Conservation (phyloP, 1,284 basidiomycete species). For the Golubevia pallescens region DNA sequence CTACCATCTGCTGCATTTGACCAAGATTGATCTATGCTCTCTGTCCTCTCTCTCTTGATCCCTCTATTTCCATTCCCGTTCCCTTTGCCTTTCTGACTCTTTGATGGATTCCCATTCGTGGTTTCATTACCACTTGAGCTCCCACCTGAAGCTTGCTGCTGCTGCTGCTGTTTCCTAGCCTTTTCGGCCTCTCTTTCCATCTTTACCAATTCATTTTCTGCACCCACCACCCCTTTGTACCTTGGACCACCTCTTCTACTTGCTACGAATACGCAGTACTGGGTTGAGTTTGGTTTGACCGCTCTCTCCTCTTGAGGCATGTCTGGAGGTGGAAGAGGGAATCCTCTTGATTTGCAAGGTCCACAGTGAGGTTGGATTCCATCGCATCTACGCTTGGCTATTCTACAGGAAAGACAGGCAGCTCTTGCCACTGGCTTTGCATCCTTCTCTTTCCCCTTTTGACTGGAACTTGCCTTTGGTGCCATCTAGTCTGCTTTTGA, state of each 20-base stretch:
- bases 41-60: too few species aligned
- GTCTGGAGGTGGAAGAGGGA: conserved; percentile 20
- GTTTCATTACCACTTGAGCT: too few species aligned
- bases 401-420: conserved; percentile 44
- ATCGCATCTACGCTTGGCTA: conserved; percentile 49
- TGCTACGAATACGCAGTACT: conserved; percentile 35
- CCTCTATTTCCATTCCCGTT: too few species aligned
- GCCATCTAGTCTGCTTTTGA: conserved; percentile 10
- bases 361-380: conserved; percentile 43
- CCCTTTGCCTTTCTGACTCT: too few species aligned
- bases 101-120: too few species aligned
- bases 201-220: conserved; percentile 33
- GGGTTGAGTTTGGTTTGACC: too few species aligned
- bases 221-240: conserved; percentile 45
- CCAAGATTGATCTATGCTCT: too few species aligned
- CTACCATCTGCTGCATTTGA: too few species aligned
- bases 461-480: conserved; percentile 15
- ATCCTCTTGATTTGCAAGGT: conserved; percentile 33
- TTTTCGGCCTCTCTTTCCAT: conserved; percentile 10
- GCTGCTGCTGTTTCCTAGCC: too few species aligned
- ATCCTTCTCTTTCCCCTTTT: conserved; percentile 17
- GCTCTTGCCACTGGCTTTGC: conserved; percentile 34
- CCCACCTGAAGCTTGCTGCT: too few species aligned
- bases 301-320: conserved; percentile 25
- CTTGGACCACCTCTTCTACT: conserved; percentile 47